These are phyloP conservation scores for Daldinia caldariorum DNA, from an alignment of 495 filamentous ascomycete species.

Conservation along the genomic window DNA sequence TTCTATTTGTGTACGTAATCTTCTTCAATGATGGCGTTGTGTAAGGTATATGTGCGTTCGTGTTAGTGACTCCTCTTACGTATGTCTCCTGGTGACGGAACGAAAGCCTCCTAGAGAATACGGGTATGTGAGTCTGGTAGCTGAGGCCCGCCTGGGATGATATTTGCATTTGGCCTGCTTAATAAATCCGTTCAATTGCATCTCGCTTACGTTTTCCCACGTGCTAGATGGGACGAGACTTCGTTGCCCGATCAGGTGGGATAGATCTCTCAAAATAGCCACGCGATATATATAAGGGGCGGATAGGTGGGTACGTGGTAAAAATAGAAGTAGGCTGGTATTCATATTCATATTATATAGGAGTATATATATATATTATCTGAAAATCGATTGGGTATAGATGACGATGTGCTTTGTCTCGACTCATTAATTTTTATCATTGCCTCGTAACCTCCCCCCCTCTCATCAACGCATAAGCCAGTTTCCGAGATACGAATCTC, in stretches of 20 bases:
- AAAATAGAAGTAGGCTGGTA: constrained; percentile 31
- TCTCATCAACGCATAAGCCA: constrained; percentile 36
- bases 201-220: constrained; percentile 36
- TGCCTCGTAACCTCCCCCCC: constrained; percentile 36
- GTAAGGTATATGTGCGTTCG: not conserved
- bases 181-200: constrained; percentile 30
- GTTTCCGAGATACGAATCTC: constrained; percentile 35
- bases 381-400: constrained; percentile 36
- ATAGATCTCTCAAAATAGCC: constrained; percentile 35
- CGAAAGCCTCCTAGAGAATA: constrained; percentile 10
- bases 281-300: constrained; percentile 1
- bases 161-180: constrained; percentile 1
- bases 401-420: constrained; percentile 24
- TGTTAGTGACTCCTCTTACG: not conserved
- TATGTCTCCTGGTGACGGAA: constrained; percentile 9
- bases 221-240: constrained; percentile 18
- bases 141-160: not conserved
- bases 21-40: not conserved
- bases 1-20: not conserved
- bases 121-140: not conserved
- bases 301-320: constrained; percentile 24
- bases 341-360: constrained; percentile 32
- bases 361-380: constrained; percentile 19
- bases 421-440: constrained; percentile 41
- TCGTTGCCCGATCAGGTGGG: constrained; percentile 8